Conservation (phyloP, 2,329 filamentous ascomycete genomes). For the Pseudopyricularia cyperi region DNA sequence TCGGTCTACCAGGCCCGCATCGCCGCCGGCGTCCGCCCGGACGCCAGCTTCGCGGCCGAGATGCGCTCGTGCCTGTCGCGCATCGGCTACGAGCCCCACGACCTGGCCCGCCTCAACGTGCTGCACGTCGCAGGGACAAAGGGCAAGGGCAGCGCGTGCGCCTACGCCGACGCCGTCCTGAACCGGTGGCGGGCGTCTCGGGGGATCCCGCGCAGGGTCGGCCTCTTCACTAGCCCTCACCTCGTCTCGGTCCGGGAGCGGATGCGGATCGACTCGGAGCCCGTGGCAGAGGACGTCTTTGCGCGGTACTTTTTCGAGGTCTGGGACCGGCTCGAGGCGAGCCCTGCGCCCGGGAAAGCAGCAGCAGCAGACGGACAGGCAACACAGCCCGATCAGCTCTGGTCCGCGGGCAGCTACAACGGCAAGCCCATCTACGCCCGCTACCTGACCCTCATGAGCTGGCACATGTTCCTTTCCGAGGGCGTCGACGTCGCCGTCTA, state of each 20-base stretch:
- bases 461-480: slow-evolving; percentile 52
- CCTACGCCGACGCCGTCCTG: slow-evolving; percentile 52
- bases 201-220: slow-evolving; percentile 30
- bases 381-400: slow-evolving; percentile 13
- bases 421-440: slow-evolving; percentile 44
- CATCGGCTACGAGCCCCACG: slow-evolving; percentile 42
- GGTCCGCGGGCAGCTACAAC: slow-evolving; percentile 15
- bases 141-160: slow-evolving; percentile 62
- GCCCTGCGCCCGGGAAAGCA: too few relatives aligned
- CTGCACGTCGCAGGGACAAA: slow-evolving; percentile 66
- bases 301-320: slow-evolving; percentile 56
- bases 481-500: slow-evolving; percentile 49
- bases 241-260: slow-evolving; percentile 54
- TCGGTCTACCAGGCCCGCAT: slow-evolving; percentile 65
- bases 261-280: slow-evolving; percentile 46
- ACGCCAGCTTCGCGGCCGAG: slow-evolving; percentile 57
- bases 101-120: slow-evolving; percentile 49
- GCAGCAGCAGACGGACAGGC: slow-evolving; percentile 12
- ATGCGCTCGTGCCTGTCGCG: slow-evolving; percentile 67
- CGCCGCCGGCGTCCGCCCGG: slow-evolving; percentile 59
- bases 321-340: slow-evolving; percentile 39
- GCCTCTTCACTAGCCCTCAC: slow-evolving; percentile 58
- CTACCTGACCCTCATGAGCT: slow-evolving; percentile 52
- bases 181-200: slow-evolving; percentile 28
- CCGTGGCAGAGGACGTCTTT: slow-evolving; percentile 46